phyloP scores from a whole-genome alignment of 176 grass and related monocot genomes.

The Oryza nivara region DNA sequence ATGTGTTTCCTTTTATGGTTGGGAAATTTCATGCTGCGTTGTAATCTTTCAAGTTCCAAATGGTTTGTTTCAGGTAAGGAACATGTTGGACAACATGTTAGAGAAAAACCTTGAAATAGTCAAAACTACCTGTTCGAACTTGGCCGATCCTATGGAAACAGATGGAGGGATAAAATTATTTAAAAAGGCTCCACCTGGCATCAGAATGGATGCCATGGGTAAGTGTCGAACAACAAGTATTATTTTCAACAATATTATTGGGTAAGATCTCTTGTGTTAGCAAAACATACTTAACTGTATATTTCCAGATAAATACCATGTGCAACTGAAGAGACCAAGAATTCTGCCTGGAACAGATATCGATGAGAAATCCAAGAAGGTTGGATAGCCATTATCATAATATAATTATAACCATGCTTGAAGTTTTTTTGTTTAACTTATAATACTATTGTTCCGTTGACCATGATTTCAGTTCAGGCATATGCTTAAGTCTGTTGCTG shows the following conservation, averaged over 20 bases:
- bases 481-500: conserved; percentile 65
- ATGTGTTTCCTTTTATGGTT: conserved; percentile 13
- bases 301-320: conserved; percentile 58
- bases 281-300: conserved; percentile 43
- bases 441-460: conserved; percentile 12
- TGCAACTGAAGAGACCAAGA: conserved; percentile 77
- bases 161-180: conserved; percentile 78
- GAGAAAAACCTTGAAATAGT: conserved; percentile 78
- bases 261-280: conserved; percentile 19
- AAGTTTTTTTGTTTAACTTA: conserved; percentile 30
- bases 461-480: conserved; percentile 71
- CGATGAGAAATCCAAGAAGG: conserved; percentile 95
- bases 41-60: conserved; percentile 30
- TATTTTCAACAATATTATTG: conserved; percentile 7
- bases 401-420: background rate
- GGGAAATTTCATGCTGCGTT: background rate
- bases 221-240: conserved; percentile 28
- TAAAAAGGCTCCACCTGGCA: conserved; percentile 76
- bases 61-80: conserved; percentile 65
- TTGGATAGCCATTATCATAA: conserved; percentile 29
- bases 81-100: conserved; percentile 84
- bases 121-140: conserved; percentile 37
- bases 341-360: conserved; percentile 65
- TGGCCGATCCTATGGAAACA: conserved; percentile 46
- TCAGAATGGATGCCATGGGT: conserved; percentile 64